These are phyloP conservation scores for Diaporthe sp. DNA, from an alignment of 2,329 filamentous ascomycete species.

Conservation along the genomic window DNA sequence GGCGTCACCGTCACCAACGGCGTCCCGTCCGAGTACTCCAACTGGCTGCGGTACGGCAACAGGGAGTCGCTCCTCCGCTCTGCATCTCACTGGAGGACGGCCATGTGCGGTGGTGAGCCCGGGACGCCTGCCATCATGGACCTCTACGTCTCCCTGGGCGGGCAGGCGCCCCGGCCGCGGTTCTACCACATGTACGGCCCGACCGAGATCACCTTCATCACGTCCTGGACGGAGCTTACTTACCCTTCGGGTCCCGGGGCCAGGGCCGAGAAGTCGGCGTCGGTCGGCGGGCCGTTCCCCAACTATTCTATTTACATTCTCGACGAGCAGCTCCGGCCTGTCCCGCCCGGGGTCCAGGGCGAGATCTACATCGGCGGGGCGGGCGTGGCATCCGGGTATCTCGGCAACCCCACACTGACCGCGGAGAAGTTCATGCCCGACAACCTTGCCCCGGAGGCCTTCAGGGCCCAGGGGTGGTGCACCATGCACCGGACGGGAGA, in stretches of 20 bases:
- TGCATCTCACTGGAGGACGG: neutral
- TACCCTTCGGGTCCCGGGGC: neutral
- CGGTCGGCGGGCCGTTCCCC: constrained; percentile 34
- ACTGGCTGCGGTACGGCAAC: constrained; percentile 44
- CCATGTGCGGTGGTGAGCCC: constrained; percentile 6
- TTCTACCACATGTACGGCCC: constrained; percentile 45
- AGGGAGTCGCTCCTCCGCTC: constrained; percentile 14
- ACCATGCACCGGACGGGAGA: constrained; percentile 59
- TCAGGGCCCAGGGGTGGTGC: constrained; percentile 40
- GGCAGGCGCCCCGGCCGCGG: neutral
- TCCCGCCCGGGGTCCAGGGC: constrained; percentile 54
- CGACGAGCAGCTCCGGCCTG: constrained; percentile 48
- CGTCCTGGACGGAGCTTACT: neutral
- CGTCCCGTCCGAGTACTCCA: constrained; percentile 56
- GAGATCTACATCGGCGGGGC: constrained; percentile 58
- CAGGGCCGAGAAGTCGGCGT: neutral
- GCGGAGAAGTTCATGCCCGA: constrained; percentile 37
- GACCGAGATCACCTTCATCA: constrained; percentile 1
- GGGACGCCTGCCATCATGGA: neutral
- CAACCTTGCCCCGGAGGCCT: constrained; percentile 33
- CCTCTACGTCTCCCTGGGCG: neutral
- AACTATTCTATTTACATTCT: constrained; percentile 59
- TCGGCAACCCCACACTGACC: constrained; percentile 47
- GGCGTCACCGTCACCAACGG: constrained; percentile 52
- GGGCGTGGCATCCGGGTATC: constrained; percentile 56